A percentile compares a stretch with the other conserved stretches of the same genome.
phyloP scores from a whole-genome alignment of 306 rosid genomes.

The Corylus americana region DNA sequence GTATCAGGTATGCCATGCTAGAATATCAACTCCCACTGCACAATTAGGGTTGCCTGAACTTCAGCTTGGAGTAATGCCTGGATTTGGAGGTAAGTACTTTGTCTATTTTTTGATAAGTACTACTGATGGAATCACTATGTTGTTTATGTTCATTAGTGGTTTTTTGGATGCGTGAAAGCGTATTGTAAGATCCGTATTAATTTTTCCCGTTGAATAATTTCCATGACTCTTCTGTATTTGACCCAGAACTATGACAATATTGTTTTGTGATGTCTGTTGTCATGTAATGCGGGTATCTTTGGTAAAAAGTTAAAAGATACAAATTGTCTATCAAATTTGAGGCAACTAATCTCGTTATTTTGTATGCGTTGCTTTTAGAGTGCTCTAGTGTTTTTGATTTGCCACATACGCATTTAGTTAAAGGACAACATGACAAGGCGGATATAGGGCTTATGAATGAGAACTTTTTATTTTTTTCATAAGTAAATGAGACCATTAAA shows the following conservation, averaged over 20 bases:
- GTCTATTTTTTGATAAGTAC: neutral
- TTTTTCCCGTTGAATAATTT: neutral
- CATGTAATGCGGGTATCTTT: neutral
- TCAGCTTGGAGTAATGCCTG: slow-evolving; percentile 96
- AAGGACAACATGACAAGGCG: neutral
- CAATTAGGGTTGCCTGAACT: slow-evolving; percentile 97
- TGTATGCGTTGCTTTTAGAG: neutral
- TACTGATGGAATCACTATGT: neutral
- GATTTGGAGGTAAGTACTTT: slow-evolving; percentile 79
- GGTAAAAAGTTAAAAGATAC: neutral
- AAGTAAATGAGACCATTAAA: too few species aligned
- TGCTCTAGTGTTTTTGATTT: neutral
- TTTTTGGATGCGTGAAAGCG: neutral
- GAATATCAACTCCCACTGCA: slow-evolving; percentile 85
- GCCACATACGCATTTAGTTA: neutral
- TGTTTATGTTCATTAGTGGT: neutral
- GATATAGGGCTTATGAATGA: neutral
- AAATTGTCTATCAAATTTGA: neutral
- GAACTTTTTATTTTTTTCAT: neutral
- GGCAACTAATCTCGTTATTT: neutral
- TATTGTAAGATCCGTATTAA: neutral
- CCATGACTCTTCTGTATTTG: neutral
- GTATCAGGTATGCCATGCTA: slow-evolving; percentile 78
- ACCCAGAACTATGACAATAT: neutral
- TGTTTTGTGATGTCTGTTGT: neutral